phyloP scores from a whole-genome alignment of 176 grass and related monocot species.

The Cenchrus purpureus region DNA sequence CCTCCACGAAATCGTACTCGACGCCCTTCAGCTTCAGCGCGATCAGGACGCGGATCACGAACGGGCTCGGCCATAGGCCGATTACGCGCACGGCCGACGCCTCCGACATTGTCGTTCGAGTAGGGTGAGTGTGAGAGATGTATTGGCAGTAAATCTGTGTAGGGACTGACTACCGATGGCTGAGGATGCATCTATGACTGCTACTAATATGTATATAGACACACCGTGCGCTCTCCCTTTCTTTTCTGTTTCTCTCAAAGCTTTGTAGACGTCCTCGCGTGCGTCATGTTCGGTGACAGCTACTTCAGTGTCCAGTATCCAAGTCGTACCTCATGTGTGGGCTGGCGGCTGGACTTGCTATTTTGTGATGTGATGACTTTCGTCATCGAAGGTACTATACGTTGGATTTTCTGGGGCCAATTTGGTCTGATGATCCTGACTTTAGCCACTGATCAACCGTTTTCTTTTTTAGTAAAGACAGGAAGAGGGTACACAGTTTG shows the following conservation, averaged over 20 bases:
- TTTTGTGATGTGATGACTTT: conserved; percentile 6
- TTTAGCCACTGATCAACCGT: no score
- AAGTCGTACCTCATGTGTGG: background rate
- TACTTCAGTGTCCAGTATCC: no score
- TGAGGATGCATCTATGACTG: no score
- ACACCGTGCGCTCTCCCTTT: no score
- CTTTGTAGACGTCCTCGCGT: conserved; percentile 10
- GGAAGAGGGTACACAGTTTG: no score
- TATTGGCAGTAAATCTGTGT: background rate
- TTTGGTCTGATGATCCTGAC: background rate
- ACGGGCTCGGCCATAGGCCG: conserved; percentile 50
- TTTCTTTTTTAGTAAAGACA: no score
- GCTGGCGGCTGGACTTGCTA: background rate
- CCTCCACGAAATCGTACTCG: conserved; percentile 42
- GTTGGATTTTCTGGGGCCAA: background rate
- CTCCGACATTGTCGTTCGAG: background rate
- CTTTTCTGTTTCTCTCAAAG: no score
- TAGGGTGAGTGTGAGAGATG: background rate
- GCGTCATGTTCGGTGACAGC: conserved; percentile 16
- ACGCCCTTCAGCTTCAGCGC: conserved; percentile 54
- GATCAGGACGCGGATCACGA: conserved; percentile 42
- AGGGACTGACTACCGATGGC: background rate
- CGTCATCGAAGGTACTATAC: background rate
- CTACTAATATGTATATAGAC: no score
- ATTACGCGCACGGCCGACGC: conserved; percentile 51